Conservation (phyloP, 1,284 basidiomycete genomes). For the Cryptococcus jaspeensis region DNA sequence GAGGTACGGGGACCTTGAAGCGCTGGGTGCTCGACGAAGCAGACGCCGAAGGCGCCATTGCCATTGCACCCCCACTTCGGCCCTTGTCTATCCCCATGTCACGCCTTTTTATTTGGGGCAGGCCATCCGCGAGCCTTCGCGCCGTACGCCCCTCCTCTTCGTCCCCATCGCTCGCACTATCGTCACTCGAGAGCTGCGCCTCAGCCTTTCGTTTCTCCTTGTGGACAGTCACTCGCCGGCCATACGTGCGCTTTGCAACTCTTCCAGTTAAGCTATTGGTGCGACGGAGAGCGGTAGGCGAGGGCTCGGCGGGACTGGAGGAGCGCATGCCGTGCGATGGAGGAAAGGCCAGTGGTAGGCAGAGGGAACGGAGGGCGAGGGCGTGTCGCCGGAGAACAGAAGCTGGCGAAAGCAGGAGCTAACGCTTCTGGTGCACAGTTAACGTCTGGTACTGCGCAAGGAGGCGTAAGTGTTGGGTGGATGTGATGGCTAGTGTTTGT, state of each 20-base stretch:
- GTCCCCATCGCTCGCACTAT: not conserved
- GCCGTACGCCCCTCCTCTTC: not conserved
- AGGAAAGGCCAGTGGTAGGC: too few species aligned
- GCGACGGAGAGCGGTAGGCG: too few species aligned
- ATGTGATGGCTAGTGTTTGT: too few species aligned
- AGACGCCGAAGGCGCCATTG: not conserved
- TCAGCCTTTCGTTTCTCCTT: conserved; percentile 16
- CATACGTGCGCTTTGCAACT: conserved; percentile 11
- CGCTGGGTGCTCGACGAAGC: not conserved
- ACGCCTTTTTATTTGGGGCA: not conserved
- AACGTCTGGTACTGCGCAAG: too few species aligned
- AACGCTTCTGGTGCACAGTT: too few species aligned
- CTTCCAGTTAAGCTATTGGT: not conserved
- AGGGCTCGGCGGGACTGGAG: too few species aligned
- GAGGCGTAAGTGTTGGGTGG: too few species aligned
- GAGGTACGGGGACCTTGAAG: not conserved
- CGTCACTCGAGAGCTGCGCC: not conserved
- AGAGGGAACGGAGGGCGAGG: too few species aligned
- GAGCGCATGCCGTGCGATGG: too few species aligned
- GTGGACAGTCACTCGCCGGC: conserved; percentile 10
- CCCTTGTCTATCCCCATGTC: not conserved
- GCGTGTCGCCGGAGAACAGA: too few species aligned
- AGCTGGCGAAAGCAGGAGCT: too few species aligned
- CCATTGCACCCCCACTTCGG: not conserved
- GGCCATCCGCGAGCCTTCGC: not conserved